Percentiles rank a stretch among this genome's conserved stretches.
These are phyloP conservation scores for Xylariaceae sp. DNA, from an alignment of 2,329 filamentous ascomycete genomes.

Conservation along the genomic window DNA sequence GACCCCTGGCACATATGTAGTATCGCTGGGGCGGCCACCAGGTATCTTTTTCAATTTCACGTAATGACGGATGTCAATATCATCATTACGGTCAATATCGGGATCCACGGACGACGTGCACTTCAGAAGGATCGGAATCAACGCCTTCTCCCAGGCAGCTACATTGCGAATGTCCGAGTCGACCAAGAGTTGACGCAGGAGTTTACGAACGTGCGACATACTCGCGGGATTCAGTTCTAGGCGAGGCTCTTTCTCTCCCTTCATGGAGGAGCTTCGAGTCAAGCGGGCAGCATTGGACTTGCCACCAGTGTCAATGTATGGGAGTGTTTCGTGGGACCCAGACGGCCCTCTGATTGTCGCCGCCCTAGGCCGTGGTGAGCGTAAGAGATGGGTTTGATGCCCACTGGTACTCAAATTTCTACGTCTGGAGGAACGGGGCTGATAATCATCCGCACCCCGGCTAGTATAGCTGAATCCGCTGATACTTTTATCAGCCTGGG, in stretches of 20 bases:
- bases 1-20: constrained; percentile 91
- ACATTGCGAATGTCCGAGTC: constrained; percentile 70
- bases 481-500: constrained; percentile 67
- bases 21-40: constrained; percentile 83
- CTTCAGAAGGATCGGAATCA: constrained; percentile 83
- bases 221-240: constrained; percentile 84
- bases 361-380: constrained; percentile 65
- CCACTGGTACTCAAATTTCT: constrained; percentile 82
- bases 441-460: constrained; percentile 63
- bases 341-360: constrained; percentile 53
- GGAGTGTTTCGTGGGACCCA: constrained; percentile 47
- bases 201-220: constrained; percentile 77
- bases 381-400: constrained; percentile 62
- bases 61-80: constrained; percentile 96
- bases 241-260: constrained; percentile 65
- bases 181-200: constrained; percentile 75
- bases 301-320: constrained; percentile 41
- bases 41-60: constrained; percentile 97
- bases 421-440: constrained; percentile 59
- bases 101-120: constrained; percentile 94
- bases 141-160: constrained; percentile 78
- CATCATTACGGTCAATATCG: constrained; percentile 82
- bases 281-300: constrained; percentile 44
- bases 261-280: constrained; percentile 78
- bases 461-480: constrained; percentile 64